Percentiles rank a stretch among this genome's conserved stretches.
These are phyloP conservation scores for Trypanosoma lewisi DNA, from an alignment of 208 protist genomes.

Conservation along the genomic window DNA sequence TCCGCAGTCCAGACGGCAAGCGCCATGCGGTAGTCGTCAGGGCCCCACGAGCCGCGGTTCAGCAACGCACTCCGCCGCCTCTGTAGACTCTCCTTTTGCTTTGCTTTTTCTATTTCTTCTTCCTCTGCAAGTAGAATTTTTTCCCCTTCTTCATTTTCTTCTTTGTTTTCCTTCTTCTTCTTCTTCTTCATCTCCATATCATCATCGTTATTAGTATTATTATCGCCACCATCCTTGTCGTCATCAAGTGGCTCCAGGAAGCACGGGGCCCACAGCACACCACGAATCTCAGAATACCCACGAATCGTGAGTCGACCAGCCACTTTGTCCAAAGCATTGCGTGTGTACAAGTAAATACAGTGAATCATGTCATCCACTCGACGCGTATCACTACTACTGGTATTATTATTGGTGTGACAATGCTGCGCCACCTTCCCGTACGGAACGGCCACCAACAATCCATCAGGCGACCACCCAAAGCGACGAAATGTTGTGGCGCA, in stretches of 20 bases:
- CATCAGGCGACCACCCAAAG: slow-evolving; percentile 78
- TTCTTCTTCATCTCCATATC: background rate
- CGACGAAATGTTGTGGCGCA: slow-evolving; percentile 77
- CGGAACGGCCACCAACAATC: slow-evolving; percentile 68
- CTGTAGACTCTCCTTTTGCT: background rate
- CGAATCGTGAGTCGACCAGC: slow-evolving; percentile 56
- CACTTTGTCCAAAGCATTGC: slow-evolving; percentile 55
- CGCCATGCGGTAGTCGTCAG: slow-evolving; percentile 81
- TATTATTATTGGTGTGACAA: slow-evolving; percentile 3
- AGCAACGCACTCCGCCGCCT: background rate
- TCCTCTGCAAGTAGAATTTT: background rate
- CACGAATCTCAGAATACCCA: slow-evolving; percentile 73
- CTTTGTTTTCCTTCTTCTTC: background rate
- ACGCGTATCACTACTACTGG: slow-evolving; percentile 20
- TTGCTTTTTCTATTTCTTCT: background rate
- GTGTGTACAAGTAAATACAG: slow-evolving; percentile 78
- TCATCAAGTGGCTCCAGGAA: slow-evolving; percentile 56
- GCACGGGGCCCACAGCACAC: slow-evolving; percentile 77
- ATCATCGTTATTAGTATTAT: no score
- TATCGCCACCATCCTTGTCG: background rate
- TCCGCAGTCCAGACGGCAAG: slow-evolving; percentile 85
- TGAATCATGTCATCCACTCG: slow-evolving; percentile 57
- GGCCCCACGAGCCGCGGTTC: slow-evolving; percentile 54
- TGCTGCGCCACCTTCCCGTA: slow-evolving; percentile 59
- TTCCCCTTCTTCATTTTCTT: slow-evolving; percentile 12